Evolutionary conservation across 805 yeast genomes (phyloP).

Genomic region (Candida multigemmis): DNA sequence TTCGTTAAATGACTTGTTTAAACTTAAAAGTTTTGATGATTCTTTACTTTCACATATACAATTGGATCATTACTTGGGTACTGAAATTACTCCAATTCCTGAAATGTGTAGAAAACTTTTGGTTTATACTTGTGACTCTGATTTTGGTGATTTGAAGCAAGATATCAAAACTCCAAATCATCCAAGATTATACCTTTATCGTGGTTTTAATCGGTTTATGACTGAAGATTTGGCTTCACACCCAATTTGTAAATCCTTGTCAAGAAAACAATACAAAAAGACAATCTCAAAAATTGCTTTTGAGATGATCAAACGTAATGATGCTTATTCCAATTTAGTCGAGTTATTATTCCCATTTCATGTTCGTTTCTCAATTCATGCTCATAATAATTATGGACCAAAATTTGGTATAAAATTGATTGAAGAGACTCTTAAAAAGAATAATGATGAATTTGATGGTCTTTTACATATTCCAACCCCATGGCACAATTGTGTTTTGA

Average conservation of each 20-base stretch:
- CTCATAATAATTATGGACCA: constrained; percentile 52
- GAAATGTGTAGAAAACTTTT: constrained; percentile 28
- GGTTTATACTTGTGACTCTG: constrained; percentile 29
- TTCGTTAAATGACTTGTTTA: constrained; percentile 27
- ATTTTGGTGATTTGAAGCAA: constrained; percentile 20
- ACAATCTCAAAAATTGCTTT: constrained; percentile 45
- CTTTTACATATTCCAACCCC: constrained; percentile 58
- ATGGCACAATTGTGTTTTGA: constrained; percentile 52
- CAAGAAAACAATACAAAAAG: constrained; percentile 43
- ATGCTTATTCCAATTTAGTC: constrained; percentile 55
- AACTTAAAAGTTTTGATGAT: constrained; percentile 9
- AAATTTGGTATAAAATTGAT: constrained; percentile 49
- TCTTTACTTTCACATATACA: constrained; percentile 10
- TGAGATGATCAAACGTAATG: constrained; percentile 57
- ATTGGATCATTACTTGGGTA: constrained; percentile 23
- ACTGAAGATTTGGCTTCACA: constrained; percentile 43
- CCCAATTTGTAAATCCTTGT: constrained; percentile 23
- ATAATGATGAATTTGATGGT: constrained; percentile 41
- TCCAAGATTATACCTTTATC: constrained; percentile 41
- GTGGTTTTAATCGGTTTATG: constrained; percentile 57
- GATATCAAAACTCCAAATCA: constrained; percentile 32
- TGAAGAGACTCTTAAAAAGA: constrained; percentile 31
- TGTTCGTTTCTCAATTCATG: constrained; percentile 52
- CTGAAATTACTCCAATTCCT: constrained; percentile 20
- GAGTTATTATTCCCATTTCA: constrained; percentile 53